phyloP scores from a whole-genome alignment of 129 eudicot species.

The Lonicera japonica region DNA sequence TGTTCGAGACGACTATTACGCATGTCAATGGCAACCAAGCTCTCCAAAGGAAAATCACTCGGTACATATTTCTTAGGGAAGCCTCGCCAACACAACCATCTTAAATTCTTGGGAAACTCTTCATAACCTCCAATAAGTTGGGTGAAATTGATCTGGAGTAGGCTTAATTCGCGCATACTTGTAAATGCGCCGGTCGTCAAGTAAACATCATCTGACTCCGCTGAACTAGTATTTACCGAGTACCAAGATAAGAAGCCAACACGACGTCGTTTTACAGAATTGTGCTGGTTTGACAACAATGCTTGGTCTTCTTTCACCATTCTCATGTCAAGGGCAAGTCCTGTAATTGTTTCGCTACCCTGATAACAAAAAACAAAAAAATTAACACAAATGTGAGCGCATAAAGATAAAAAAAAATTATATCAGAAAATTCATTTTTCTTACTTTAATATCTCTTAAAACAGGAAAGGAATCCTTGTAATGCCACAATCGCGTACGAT shows the following conservation, averaged over 20 bases:
- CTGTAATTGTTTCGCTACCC: background rate
- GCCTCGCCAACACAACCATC: background rate
- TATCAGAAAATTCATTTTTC: background rate
- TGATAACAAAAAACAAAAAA: background rate
- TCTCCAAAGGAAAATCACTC: background rate
- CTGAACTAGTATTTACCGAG: background rate
- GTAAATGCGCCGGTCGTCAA: background rate
- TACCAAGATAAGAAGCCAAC: background rate
- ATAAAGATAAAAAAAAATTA: too few relatives aligned
- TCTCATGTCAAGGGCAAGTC: background rate
- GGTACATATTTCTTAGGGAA: background rate
- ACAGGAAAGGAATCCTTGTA: conserved; percentile 8
- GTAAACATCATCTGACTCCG: background rate
- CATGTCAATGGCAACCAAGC: conserved; percentile 3
- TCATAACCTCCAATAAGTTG: background rate
- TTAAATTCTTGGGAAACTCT: background rate
- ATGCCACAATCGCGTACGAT: conserved; percentile 10
- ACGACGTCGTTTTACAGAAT: background rate
- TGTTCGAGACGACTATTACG: background rate
- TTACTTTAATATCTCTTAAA: conserved; percentile 5
- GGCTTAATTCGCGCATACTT: background rate
- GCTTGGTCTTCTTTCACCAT: too few relatives aligned
- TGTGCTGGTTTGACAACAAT: background rate
- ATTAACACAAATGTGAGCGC: too few relatives aligned
- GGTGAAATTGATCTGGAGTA: background rate